Evolutionary conservation across 2,329 filamentous ascomycete species (phyloP), one percentile per base, ranked within the genome.

Genomic region (Colletotrichum sp.): DNA sequence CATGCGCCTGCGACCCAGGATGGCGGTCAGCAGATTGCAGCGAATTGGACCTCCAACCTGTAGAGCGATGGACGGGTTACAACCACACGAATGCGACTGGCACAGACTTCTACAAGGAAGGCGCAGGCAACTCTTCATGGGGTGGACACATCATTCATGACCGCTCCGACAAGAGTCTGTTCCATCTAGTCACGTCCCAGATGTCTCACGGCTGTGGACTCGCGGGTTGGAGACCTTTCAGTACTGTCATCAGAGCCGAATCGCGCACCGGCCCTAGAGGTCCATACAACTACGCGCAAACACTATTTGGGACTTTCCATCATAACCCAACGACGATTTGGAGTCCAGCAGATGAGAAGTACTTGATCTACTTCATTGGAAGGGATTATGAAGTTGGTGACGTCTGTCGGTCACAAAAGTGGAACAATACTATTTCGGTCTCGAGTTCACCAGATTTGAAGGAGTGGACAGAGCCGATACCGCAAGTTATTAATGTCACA

Each of bases 251-350:
- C 32, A 81, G 87, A 18, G 87, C 88, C 2, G 88, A 88, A 75
- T 88, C 87, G 0, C 79, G 79, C 3, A 83, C 78, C 0, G 88
- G 87, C 0, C 87, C 88, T 0, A 80, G 82, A 13, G 88, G 88
- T 0, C 88, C 87, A 0, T 89, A 89, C 60, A 65, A 75, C 6
- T 89, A 84, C 69, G 84, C 82, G 0, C 82, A 86, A 18, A 82
- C 84, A 7, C 79, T 90, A 0, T 83, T 84, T 4, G 80, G 82
- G 3, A 84, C 84, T 3, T 90, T 89, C 57, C 84, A 83, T 1
- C 88, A 89, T 72, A 90, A 89, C 38, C 86, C 87, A 1, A 86
- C 85, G 1, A 82, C 85, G 1, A 78, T 88, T 0, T 89, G 85
- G 78, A 88, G 85, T 36, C 84, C 84, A 0, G 84, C 83, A 0